Base-by-base conservation (phyloP, 495 filamentous ascomycete species). In the Penicillium cosmopolitanum region DNA sequence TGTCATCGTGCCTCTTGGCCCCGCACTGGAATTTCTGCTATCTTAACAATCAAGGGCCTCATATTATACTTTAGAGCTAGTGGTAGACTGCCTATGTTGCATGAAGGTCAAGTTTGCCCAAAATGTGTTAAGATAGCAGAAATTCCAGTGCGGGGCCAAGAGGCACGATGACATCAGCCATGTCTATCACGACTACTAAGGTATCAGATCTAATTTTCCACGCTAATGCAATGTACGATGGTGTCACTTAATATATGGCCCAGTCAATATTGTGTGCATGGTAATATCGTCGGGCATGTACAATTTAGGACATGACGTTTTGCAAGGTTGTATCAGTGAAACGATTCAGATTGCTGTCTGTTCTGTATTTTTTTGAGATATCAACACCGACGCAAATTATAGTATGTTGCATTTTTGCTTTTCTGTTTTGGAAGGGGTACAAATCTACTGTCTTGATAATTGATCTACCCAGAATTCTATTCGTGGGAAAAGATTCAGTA, bases 211-310 rank as follows among this genome's bases (percentile, higher is more conserved):
- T 16, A 44, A 5, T 44, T 16, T 34, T 23, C 23, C 10, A 28
- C 51, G 35, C 51, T 54, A 54, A 54, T 54, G 51, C 51, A 28
- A 25, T 42, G 51, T 42, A 25, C 11, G 15, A 48, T 48, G 46
- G 46, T 48, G 46, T 48, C 46, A 48, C 12, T 28, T 13, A 48
- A 23, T 48, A 25, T 48, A 48, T 10, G 8, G 6, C 23, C 23
- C 19, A 48, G 23, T 48, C 23, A 28, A 19, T 48, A 7, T 48
- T 23, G 46, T 15, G 43, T 46, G n/a, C 16, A 40, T n/a, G 11
- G 36, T 40, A 15, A n/a, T 15, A 13, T 40, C 12, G 36, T n/a
- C 6, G 6, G 36, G 11, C 36, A 31, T 31, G 28, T 31, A 8
- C 28, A 31, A 8, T 31, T 1, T 31, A 31, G 6, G 28, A 31